A percentile compares a stretch with the other conserved stretches of the same genome.
phyloP scores from a whole-genome alignment of 1,284 basidiomycete genomes.

The Tranzscheliella williamsii region DNA sequence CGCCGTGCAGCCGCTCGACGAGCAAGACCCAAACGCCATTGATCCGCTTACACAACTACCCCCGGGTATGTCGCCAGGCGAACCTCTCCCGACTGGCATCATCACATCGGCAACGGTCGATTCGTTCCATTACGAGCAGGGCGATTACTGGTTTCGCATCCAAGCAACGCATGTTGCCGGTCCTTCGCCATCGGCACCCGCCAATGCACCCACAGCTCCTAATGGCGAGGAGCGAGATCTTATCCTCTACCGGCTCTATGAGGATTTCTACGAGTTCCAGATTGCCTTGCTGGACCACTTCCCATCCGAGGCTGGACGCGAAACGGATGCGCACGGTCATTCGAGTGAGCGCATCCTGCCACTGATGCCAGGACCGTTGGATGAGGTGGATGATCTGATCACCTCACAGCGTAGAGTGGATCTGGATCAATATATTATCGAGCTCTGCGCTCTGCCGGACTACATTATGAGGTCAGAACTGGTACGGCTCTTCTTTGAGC shows the following conservation, averaged over 20 bases:
- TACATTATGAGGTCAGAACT: slow-evolving; percentile 81
- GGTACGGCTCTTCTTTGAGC: slow-evolving; percentile 80
- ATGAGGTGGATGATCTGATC: slow-evolving; percentile 79
- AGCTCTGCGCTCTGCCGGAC: slow-evolving; percentile 73
- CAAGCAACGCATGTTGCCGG: slow-evolving; percentile 72
- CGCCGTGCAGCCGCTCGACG: slow-evolving; percentile 9
- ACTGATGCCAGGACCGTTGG: slow-evolving; percentile 90
- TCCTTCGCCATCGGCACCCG: slow-evolving; percentile 21
- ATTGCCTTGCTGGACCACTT: slow-evolving; percentile 68
- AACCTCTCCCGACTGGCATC: slow-evolving; percentile 67
- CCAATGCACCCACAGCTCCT: slow-evolving; percentile 34
- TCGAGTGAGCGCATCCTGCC: slow-evolving; percentile 75
- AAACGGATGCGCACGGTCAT: slow-evolving; percentile 59
- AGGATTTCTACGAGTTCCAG: slow-evolving; percentile 98
- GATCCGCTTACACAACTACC: slow-evolving; percentile 44
- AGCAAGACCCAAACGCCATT: slow-evolving; percentile 5
- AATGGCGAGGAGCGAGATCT: slow-evolving; percentile 68
- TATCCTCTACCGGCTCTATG: slow-evolving; percentile 90
- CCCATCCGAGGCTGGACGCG: slow-evolving; percentile 30
- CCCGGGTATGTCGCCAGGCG: slow-evolving; percentile 45
- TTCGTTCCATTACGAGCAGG: slow-evolving; percentile 93
- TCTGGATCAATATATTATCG: slow-evolving; percentile 83
- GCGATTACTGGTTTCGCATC: slow-evolving; percentile 96
- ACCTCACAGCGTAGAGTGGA: slow-evolving; percentile 81
- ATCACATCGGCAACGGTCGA: slow-evolving; percentile 86